Percentiles rank a stretch among this genome's conserved stretches.
phyloP scores from a whole-genome alignment of 352 stramenopile genomes.

The Globisporangium nagaii region DNA sequence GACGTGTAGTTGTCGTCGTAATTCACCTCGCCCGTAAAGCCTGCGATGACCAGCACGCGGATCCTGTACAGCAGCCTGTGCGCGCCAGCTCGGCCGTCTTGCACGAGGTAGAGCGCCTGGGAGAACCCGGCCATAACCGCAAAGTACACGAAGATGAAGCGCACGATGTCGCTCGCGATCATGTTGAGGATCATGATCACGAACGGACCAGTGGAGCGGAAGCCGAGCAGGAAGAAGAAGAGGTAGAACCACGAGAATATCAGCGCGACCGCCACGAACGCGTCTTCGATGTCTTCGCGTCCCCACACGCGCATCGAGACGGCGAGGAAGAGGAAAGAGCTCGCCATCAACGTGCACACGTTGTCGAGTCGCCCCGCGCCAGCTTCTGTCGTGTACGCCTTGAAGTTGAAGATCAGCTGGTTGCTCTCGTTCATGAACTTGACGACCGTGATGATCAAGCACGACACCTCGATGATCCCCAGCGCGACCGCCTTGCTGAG shows the following conservation, averaged over 20 bases:
- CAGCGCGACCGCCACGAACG: slow-evolving; percentile 31
- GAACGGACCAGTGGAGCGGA: slow-evolving; percentile 54
- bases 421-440: slow-evolving; percentile 53
- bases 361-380: slow-evolving; percentile 48
- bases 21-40: slow-evolving; percentile 54
- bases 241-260: slow-evolving; percentile 60
- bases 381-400: slow-evolving; percentile 33
- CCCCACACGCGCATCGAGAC: slow-evolving; percentile 15
- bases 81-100: slow-evolving; percentile 31
- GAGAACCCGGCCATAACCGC: slow-evolving; percentile 52
- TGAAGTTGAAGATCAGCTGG: slow-evolving; percentile 38
- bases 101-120: slow-evolving; percentile 48
- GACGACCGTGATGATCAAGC: slow-evolving; percentile 23
- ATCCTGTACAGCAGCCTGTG: slow-evolving; percentile 30
- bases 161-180: slow-evolving; percentile 51
- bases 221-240: slow-evolving; percentile 66
- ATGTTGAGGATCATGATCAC: slow-evolving; percentile 68
- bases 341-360: slow-evolving; percentile 37
- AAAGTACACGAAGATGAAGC: slow-evolving; percentile 53
- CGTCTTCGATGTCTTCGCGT: slow-evolving; percentile 30
- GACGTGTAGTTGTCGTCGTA: slow-evolving; percentile 54
- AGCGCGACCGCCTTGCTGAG: slow-evolving; percentile 16
- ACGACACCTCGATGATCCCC: slow-evolving; percentile 23
- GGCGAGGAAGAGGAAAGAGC: slow-evolving; percentile 28
- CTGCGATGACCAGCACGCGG: slow-evolving; percentile 43